Evolutionary conservation across 148 eudicot species (phyloP), one percentile per base, ranked within the genome.

Genomic region (Chenopodium suecicum): DNA sequence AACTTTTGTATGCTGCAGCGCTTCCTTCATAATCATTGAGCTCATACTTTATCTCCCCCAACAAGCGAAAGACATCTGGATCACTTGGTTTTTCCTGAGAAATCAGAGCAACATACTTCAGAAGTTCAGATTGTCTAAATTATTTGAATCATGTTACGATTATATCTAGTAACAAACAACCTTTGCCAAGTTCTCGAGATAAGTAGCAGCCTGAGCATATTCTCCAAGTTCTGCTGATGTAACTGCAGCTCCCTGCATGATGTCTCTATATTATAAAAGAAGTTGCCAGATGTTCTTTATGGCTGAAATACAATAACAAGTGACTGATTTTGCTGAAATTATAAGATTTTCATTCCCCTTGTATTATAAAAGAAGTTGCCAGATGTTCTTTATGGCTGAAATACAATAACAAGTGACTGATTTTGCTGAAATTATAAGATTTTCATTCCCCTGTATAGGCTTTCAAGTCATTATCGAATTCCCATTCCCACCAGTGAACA

Each of bases 1-100:
- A 89, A 73, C 76, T 94, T 89, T 77, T 91, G 84, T 92, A 96
- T n/a, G 99, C 97, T 81, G 91, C 82, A 79, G 83, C 90, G 85
- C 99, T 96, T 70, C 90, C 95, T 77, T 90, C 93, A 79, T 91
- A 96, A 82, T 96, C 99, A 88, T 89, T 92, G 81, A 96, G 92
- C 81, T 90, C 93, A 85, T 86, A 96, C 77, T 91, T 91, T 64
- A 94, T 93, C 86, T 92, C 99, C 80, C 95, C 99, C 71, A 94
- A 93, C 82, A 96, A 86, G 77, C 99, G 98, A 66, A 90, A 90
- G 60, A 88, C 97, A 82, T 96, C 98, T 41, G 95, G 93, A 70
- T 94, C 97, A 85, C 83, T 86, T 60, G 93, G 91, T 85, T 89
- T 94, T 82, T 88, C 94, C 98, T 94, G 91, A 75, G 83, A 74